Evolutionary conservation across 2,329 filamentous ascomycete species (phyloP).

Genomic region (Aureobasidium sp.): DNA sequence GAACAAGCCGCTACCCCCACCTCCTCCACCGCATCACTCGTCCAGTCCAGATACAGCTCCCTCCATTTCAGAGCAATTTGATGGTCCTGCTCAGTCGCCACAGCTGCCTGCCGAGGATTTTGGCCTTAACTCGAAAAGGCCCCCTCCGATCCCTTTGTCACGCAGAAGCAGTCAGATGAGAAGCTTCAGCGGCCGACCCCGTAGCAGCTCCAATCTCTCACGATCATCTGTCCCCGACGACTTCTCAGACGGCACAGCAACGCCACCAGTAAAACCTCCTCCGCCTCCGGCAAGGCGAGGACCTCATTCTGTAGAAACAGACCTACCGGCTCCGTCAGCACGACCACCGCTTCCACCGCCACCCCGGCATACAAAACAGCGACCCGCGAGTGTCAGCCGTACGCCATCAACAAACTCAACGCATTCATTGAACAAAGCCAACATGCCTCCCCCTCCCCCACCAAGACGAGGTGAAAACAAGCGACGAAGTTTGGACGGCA

Average conservation of each 20-base stretch:
- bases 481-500: slow-evolving; percentile 10
- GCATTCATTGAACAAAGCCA: not conserved
- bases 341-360: slow-evolving; percentile 7
- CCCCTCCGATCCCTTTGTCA: slow-evolving; percentile 38
- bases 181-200: slow-evolving; percentile 17
- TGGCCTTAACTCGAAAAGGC: slow-evolving; percentile 29
- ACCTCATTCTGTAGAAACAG: not conserved
- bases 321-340: not conserved
- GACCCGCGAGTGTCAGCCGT: not conserved
- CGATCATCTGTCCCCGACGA: slow-evolving; percentile 11
- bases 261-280: slow-evolving; percentile 5
- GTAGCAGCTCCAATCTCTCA: slow-evolving; percentile 21
- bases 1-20: slow-evolving; percentile 53
- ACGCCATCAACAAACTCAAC: slow-evolving; percentile 5
- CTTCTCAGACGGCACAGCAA: not conserved
- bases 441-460: slow-evolving; percentile 8
- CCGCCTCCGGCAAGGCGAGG: slow-evolving; percentile 5
- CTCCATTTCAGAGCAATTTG: not conserved
- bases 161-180: slow-evolving; percentile 39
- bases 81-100: slow-evolving; percentile 12
- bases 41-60: not conserved
- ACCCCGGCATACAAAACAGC: not conserved
- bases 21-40: slow-evolving; percentile 26
- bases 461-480: slow-evolving; percentile 10
- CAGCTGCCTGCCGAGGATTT: slow-evolving; percentile 10